Evolutionary conservation across 2,329 filamentous ascomycete genomes (phyloP).

Genomic region (Sclerotinia trifoliorum): DNA sequence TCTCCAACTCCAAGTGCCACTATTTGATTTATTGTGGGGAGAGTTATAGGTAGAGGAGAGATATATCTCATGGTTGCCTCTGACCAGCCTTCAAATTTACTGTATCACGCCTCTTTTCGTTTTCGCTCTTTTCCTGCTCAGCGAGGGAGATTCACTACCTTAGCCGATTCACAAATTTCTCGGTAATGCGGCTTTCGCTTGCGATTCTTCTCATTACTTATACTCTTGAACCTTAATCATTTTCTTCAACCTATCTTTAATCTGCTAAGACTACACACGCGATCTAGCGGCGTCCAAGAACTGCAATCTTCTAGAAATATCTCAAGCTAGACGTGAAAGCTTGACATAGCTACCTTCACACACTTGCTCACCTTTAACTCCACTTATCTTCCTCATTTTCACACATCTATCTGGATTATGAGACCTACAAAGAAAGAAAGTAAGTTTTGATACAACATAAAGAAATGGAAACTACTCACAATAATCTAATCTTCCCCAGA

Average conservation of each 20-base stretch:
- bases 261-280: too few species aligned
- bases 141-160: background rate
- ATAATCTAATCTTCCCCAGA: background rate
- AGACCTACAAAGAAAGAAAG: background rate
- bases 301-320: background rate
- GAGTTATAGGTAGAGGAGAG: background rate
- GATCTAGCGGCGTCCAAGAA: too few species aligned
- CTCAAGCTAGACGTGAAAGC: background rate
- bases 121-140: too few species aligned
- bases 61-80: background rate
- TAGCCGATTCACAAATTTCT: background rate
- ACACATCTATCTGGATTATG: too few species aligned
- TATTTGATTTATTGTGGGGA: background rate
- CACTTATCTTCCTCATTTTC: too few species aligned
- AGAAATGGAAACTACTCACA: background rate
- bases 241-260: background rate
- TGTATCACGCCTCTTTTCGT: background rate
- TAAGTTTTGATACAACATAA: background rate
- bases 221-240: background rate
- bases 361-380: background rate
- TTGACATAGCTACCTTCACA: background rate
- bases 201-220: background rate
- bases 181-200: background rate
- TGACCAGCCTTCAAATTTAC: background rate
- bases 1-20: background rate